Evolutionary conservation across 139 green algal species (phyloP).

Genomic region (Haematococcus lacustris): DNA sequence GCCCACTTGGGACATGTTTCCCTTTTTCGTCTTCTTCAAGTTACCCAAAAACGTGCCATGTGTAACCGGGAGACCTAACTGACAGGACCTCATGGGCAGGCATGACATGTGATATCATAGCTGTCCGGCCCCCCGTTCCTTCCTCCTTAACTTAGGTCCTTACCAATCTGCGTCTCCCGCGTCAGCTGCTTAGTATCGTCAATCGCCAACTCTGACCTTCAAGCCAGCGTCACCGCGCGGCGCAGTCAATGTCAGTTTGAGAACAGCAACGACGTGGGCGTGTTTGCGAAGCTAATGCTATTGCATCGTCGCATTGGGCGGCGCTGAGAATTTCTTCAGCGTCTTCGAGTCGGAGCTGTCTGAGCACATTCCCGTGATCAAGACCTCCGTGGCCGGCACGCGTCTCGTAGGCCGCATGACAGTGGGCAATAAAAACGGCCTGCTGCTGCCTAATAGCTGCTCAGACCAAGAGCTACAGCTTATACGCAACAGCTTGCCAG

Average conservation of each 20-base stretch:
- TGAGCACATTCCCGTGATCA: conserved; percentile 96
- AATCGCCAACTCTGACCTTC: too few relatives aligned
- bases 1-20: too few relatives aligned
- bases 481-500: conserved; percentile 93
- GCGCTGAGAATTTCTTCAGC: conserved; percentile 97
- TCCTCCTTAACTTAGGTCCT: too few relatives aligned
- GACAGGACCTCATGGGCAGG: too few relatives aligned
- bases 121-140: too few relatives aligned
- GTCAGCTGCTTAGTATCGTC: too few relatives aligned
- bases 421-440: conserved; percentile 94
- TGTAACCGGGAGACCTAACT: too few relatives aligned
- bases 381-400: conserved; percentile 82
- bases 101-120: too few relatives aligned
- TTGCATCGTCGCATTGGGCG: conserved; percentile 81
- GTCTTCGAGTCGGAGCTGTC: conserved; percentile 95
- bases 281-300: conserved; percentile 97
- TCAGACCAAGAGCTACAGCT: conserved; percentile 96
- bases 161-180: too few relatives aligned
- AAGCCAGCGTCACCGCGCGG: too few relatives aligned
- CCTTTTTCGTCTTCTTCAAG: too few relatives aligned
- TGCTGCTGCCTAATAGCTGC: conserved; percentile 90
- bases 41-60: too few relatives aligned
- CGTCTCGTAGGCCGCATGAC: conserved; percentile 89
- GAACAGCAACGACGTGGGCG: conserved; percentile 94
- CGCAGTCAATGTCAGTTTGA: conserved; percentile 90